Conservation (phyloP, 495 filamentous ascomycete species). For the Glarea lozoyensis region DNA sequence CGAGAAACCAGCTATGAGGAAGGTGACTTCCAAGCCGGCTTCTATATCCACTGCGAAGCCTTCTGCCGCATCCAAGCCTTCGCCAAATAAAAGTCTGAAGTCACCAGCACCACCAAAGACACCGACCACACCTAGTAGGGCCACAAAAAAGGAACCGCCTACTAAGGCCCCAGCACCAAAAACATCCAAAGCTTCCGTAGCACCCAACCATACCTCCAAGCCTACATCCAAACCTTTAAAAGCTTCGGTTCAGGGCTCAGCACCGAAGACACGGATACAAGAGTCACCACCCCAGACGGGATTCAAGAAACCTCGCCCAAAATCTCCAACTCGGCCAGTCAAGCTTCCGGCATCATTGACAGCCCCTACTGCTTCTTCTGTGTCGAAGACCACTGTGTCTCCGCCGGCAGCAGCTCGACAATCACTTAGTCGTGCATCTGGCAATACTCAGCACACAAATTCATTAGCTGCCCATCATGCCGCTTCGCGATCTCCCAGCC, state of each 20-base stretch:
- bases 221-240: slow-evolving; percentile 19
- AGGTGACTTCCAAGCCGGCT: slow-evolving; percentile 33
- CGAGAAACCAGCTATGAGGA: slow-evolving; percentile 20
- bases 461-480: slow-evolving; percentile 4
- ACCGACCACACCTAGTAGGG: slow-evolving; percentile 16
- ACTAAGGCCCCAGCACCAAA: slow-evolving; percentile 12
- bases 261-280: slow-evolving; percentile 28
- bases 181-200: slow-evolving; percentile 6
- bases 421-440: slow-evolving; percentile 19
- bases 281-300: slow-evolving; percentile 28
- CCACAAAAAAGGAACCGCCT: slow-evolving; percentile 2
- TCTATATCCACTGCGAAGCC: slow-evolving; percentile 31
- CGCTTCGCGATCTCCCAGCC: slow-evolving; percentile 14
- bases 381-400: slow-evolving; percentile 37
- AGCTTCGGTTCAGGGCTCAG: slow-evolving; percentile 23
- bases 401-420: slow-evolving; percentile 7
- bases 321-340: slow-evolving; percentile 56
- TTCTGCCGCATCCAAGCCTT: slow-evolving; percentile 21
- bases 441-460: slow-evolving; percentile 9
- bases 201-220: slow-evolving; percentile 13
- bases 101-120: slow-evolving; percentile 20
- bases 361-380: slow-evolving; percentile 53
- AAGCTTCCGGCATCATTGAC: slow-evolving; percentile 53
- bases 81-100: slow-evolving; percentile 20
- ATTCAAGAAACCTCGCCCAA: slow-evolving; percentile 50